Percentiles rank a stretch among this genome's conserved stretches.
Evolutionary conservation across 768 basidiomycete species (phyloP).

Genomic region (Boletus insuetus): DNA sequence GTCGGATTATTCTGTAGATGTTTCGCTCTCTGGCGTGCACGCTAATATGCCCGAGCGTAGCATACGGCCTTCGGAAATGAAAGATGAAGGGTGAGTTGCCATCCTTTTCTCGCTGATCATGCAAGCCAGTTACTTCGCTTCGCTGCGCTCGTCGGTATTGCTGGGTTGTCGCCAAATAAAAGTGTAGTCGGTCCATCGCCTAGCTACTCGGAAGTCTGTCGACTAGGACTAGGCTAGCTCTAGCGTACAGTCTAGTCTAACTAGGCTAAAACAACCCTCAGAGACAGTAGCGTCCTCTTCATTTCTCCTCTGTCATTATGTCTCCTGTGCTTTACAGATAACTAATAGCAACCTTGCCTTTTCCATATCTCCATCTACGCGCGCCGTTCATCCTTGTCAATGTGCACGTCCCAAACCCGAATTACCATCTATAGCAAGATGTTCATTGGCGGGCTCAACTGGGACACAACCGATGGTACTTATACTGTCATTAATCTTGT

Average conservation of each 20-base stretch:
- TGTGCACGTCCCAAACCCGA: conserved; percentile 24
- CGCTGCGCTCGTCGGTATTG: conserved; percentile 21
- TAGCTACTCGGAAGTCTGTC: conserved; percentile 52
- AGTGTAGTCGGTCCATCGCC: conserved; percentile 43
- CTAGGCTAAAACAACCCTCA: conserved; percentile 62
- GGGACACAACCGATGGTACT: conserved; percentile 99
- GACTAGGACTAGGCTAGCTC: conserved; percentile 72
- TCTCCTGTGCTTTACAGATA: conserved; percentile 64
- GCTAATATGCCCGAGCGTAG: conserved; percentile 54
- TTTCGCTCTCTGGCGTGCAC: conserved; percentile 36
- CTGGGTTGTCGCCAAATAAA: conserved; percentile 29
- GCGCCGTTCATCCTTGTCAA: conserved; percentile 26
- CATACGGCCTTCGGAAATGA: conserved; percentile 86
- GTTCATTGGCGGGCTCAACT: conserved; percentile 99
- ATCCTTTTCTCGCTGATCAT: conserved; percentile 8
- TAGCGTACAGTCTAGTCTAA: conserved; percentile 78
- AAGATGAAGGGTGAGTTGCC: conserved; percentile 93
- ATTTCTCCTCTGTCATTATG: conserved; percentile 57
- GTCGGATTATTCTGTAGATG: conserved; percentile 46
- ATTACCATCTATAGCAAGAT: conserved; percentile 78
- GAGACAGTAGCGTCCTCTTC: conserved; percentile 74
- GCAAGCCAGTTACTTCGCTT: conserved; percentile 4
- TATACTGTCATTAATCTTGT: conserved; percentile 38
- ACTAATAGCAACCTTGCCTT: conserved; percentile 71
- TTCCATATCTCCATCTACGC: conserved; percentile 33